A percentile compares a stretch with the other conserved stretches of the same genome.
These are phyloP conservation scores for Jacaranda mimosifolia DNA, from an alignment of 257 asterid species.

Conservation along the genomic window DNA sequence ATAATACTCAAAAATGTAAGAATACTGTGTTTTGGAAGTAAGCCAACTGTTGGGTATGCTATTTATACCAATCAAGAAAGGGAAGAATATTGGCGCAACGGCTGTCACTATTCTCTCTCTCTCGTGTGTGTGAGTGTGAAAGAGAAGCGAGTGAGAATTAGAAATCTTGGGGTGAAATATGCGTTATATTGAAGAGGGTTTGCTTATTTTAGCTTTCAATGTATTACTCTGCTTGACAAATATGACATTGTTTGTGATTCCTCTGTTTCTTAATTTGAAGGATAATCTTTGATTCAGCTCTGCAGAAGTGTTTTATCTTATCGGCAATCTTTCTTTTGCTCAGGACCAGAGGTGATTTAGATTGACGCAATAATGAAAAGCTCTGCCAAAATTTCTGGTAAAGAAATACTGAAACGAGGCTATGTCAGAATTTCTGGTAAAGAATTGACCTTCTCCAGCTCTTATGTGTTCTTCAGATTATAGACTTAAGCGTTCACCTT, in stretches of 20 bases:
- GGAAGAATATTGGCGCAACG: neutral
- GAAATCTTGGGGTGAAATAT: neutral
- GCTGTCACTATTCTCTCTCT: neutral
- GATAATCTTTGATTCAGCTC: neutral
- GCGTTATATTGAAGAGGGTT: neutral
- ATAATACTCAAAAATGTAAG: neutral
- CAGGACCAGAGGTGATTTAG: neutral
- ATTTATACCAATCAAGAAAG: neutral
- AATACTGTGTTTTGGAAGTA: neutral
- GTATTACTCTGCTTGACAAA: neutral
- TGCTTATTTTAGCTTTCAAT: neutral
- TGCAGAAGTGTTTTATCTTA: neutral
- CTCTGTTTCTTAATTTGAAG: slow-evolving; percentile 12
- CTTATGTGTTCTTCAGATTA: neutral
- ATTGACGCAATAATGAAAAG: slow-evolving; percentile 20
- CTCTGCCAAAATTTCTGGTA: slow-evolving; percentile 33
- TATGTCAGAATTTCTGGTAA: slow-evolving; percentile 33
- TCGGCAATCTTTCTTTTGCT: neutral
- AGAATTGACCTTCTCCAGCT: neutral
- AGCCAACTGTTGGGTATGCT: neutral
- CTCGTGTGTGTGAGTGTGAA: neutral
- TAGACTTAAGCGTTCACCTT: neutral
- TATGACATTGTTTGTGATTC: neutral
- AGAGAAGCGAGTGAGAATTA: too few relatives aligned
- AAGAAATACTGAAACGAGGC: too few relatives aligned